Conservation (phyloP, 1,284 basidiomycete genomes). For the Cystobasidium slooffiae region DNA sequence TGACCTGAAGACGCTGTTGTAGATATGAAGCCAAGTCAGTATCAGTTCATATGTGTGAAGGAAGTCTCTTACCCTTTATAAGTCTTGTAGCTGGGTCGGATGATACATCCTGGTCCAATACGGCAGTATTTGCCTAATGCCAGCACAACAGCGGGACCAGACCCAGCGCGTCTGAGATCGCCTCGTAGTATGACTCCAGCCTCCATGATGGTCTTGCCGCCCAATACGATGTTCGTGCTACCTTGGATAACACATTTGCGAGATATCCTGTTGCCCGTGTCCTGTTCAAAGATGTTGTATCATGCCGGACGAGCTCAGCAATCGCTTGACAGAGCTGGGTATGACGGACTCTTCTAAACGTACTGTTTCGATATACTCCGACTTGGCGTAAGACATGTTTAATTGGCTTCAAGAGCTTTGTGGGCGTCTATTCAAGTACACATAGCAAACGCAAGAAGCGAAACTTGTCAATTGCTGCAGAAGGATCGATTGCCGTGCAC, state of each 20-base stretch:
- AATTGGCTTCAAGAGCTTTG: no score
- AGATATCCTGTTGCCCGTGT: constrained; percentile 90
- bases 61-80: constrained; percentile 66
- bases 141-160: constrained; percentile 88
- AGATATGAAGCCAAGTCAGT: no score
- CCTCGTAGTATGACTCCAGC: constrained; percentile 85
- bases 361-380: constrained; percentile 43
- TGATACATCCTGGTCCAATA: constrained; percentile 83
- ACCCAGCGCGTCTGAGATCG: constrained; percentile 69
- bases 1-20: constrained; percentile 40
- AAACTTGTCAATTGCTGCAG: background rate
- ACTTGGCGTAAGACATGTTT: constrained; percentile 19
- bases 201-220: constrained; percentile 95
- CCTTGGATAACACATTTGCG: constrained; percentile 90
- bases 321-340: background rate
- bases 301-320: background rate
- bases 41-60: background rate
- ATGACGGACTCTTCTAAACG: background rate
- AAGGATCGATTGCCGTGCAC: background rate
- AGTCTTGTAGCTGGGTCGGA: constrained; percentile 82
- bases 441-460: background rate
- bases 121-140: constrained; percentile 90
- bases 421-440: no score
- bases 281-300: constrained; percentile 49
- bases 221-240: constrained; percentile 94